These are phyloP conservation scores for Lasiodiplodia sp. DNA, from an alignment of 2,329 filamentous ascomycete genomes.

Conservation along the genomic window DNA sequence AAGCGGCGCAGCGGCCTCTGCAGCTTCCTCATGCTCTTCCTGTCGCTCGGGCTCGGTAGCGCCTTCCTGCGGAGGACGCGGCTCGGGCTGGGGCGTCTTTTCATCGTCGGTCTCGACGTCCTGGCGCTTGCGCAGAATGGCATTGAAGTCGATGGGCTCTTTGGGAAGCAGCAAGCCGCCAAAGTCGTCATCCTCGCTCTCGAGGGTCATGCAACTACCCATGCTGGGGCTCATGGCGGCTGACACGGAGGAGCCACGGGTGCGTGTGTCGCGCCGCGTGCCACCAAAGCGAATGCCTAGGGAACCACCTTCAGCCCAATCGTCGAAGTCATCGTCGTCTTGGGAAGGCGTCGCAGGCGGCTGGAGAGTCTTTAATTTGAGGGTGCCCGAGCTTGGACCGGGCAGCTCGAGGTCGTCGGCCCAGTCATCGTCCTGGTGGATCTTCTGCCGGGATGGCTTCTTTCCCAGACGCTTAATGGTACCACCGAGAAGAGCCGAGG, in stretches of 20 bases:
- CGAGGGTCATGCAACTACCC: constrained; percentile 86
- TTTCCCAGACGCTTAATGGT: constrained; percentile 88
- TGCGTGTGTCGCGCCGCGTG: constrained; percentile 78
- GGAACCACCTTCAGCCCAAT: constrained; percentile 92
- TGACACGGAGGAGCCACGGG: constrained; percentile 85
- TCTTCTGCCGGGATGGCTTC: constrained; percentile 53
- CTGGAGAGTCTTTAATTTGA: constrained; percentile 51
- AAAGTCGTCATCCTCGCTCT: constrained; percentile 92
- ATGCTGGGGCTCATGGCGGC: constrained; percentile 91
- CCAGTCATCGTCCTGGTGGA: constrained; percentile 59
- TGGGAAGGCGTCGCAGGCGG: constrained; percentile 53
- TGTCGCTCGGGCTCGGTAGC: background rate
- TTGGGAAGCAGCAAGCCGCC: constrained; percentile 86
- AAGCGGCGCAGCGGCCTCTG: constrained; percentile 28
- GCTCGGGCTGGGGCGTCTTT: constrained; percentile 27
- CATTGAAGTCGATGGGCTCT: constrained; percentile 82
- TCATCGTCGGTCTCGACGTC: constrained; percentile 49
- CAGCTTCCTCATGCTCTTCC: constrained; percentile 30
- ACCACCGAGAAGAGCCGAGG: constrained; percentile 88
- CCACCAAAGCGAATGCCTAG: constrained; percentile 90
- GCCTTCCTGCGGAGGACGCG: constrained; percentile 6
- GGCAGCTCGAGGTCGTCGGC: constrained; percentile 59
- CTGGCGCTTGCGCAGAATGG: constrained; percentile 77
- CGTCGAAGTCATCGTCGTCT: constrained; percentile 69
- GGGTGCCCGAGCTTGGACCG: constrained; percentile 41